phyloP scores from a whole-genome alignment of 2,329 filamentous ascomycete genomes.

The Fusarium haematococcum region DNA sequence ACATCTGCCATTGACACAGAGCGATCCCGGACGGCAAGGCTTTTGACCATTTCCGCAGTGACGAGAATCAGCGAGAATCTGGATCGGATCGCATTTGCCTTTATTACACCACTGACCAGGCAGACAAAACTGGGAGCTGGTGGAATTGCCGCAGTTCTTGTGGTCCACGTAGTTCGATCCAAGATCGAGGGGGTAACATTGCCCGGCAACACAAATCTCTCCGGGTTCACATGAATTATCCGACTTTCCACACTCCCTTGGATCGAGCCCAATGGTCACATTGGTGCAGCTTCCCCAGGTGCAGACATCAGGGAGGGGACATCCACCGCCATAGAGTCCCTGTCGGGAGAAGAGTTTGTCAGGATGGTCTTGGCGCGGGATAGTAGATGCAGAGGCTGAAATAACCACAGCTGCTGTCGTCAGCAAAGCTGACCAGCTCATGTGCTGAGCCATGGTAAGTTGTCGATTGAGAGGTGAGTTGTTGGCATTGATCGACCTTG shows the following conservation, averaged over 20 bases:
- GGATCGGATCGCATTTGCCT: slow-evolving; percentile 25
- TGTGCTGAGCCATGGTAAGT: slow-evolving; percentile 18
- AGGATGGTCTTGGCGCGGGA: neutral
- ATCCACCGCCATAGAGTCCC: slow-evolving; percentile 29
- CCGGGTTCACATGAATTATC: slow-evolving; percentile 29
- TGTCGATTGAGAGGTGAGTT: neutral
- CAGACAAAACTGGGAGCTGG: neutral
- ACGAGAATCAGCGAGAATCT: slow-evolving; percentile 23
- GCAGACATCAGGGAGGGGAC: slow-evolving; percentile 28
- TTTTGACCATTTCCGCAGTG: slow-evolving; percentile 7
- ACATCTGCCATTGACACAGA: slow-evolving; percentile 32
- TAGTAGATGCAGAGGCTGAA: neutral
- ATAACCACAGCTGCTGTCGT: slow-evolving; percentile 1
- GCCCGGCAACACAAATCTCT: slow-evolving; percentile 31
- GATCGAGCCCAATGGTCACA: slow-evolving; percentile 30
- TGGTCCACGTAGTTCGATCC: neutral
- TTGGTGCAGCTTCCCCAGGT: slow-evolving; percentile 33
- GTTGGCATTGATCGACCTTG: slow-evolving; percentile 21
- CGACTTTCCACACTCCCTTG: slow-evolving; percentile 16
- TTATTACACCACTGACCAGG: slow-evolving; percentile 34
- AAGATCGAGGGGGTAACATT: slow-evolving; percentile 24
- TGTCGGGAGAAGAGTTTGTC: slow-evolving; percentile 5
- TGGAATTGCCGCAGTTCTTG: slow-evolving; percentile 9
- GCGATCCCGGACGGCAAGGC: slow-evolving; percentile 17
- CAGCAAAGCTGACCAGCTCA: slow-evolving; percentile 22